phyloP scores from a whole-genome alignment of 208 protist genomes.

The Entamoeba invadens region DNA sequence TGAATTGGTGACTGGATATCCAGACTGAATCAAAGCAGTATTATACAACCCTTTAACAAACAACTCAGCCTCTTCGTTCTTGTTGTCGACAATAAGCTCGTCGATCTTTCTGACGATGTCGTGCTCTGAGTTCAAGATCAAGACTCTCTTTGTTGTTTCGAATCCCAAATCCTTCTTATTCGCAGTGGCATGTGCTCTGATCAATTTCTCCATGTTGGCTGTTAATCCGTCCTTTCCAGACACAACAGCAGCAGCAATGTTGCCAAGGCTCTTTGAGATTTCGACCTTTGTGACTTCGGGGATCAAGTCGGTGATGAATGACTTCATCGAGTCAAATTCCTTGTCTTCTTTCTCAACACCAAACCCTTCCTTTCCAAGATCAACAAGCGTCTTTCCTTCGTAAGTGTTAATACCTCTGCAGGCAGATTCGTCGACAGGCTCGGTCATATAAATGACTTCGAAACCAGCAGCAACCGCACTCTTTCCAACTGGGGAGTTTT shows the following conservation, averaged over 20 bases:
- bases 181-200: conserved; percentile 91
- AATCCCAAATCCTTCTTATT: neutral
- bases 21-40: neutral
- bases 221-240: conserved; percentile 90
- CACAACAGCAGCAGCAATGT: conserved; percentile 81
- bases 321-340: conserved; percentile 70
- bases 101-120: neutral
- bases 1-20: neutral
- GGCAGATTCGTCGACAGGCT: conserved; percentile 91
- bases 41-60: neutral
- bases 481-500: conserved; percentile 86
- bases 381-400: conserved; percentile 90
- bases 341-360: conserved; percentile 69
- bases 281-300: conserved; percentile 97
- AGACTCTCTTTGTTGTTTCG: neutral
- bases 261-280: conserved; percentile 68
- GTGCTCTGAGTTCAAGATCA: neutral
- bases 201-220: conserved; percentile 96
- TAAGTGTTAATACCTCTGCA: conserved; percentile 84
- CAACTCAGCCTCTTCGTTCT: neutral
- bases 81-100: neutral
- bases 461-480: conserved; percentile 59
- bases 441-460: conserved; percentile 86
- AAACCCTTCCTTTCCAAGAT: conserved; percentile 70
- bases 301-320: conserved; percentile 89